Base-by-base conservation (phyloP, 1,139 yeast genomes). In the Suhomyces coccinellae region DNA sequence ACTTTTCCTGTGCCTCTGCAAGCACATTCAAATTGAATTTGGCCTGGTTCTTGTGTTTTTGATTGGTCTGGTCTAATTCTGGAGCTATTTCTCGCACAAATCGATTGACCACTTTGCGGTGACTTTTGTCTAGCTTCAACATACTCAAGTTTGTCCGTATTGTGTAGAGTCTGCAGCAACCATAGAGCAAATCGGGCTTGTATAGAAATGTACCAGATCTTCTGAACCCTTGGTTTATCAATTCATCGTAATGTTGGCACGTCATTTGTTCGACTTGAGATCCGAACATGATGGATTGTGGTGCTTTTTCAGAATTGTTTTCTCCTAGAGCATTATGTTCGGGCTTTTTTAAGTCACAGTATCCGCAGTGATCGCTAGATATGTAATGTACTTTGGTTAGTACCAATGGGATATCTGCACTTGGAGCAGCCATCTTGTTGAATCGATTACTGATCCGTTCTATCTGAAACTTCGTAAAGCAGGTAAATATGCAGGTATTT, bases 81-180 rank as follows among this genome's bases (percentile, higher is more conserved):
- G 56, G 62, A 12, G 53, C 50, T 8, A 80, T 65, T 28, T 62
- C 73, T 30, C 77, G 71, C 32, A 77, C 73, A 55, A 87, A 87
- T 51, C 85, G 70, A 55, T 85, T 86, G 5, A 88, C 61, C 4
- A 77, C 74, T 51, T 83, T 82, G 33, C 91, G 74, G 46, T 83
- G 85, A 41, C 86, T 91, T 59, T 87, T 88, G 26, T 73, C 66
- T 11, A 85, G 62, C 40, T 71, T 69, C 52, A 82, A 73, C 33
- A 62, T 57, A 0, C 57, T 58, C 30, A 77, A 64, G 33, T 69
- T 73, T 0, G 96, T 82, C 43, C 97, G 65, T 26, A 90, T 87
- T 0, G 97, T 86, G 59, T 82, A 88, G 59, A 83, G 75, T n/a
- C 93, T 75, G 57, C 98, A 91, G 59, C 98, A 91, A 34, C 80